phyloP scores from a whole-genome alignment of 306 rosid genomes.

The Senna siamea region DNA sequence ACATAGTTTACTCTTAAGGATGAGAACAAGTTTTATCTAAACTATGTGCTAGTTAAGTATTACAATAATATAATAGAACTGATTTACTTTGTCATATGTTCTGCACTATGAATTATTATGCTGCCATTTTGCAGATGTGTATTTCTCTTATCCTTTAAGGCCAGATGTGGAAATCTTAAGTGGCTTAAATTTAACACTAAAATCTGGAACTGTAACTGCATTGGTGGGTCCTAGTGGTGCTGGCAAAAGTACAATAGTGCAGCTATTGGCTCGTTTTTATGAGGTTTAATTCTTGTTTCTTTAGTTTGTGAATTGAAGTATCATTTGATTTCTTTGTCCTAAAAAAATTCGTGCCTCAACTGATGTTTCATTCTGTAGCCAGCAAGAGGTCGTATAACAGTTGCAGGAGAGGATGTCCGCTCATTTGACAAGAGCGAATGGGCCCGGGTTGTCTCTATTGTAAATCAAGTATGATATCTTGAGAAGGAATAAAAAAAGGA shows the following conservation, averaged over 20 bases:
- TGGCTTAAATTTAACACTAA: slow-evolving; percentile 73
- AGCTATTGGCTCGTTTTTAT: slow-evolving; percentile 89
- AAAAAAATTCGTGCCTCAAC: slow-evolving; percentile 30
- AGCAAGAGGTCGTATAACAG: slow-evolving; percentile 75
- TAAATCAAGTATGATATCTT: slow-evolving; percentile 71
- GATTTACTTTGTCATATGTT: slow-evolving; percentile 18
- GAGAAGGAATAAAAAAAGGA: not conserved
- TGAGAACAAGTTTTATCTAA: slow-evolving; percentile 2
- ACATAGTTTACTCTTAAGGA: not conserved
- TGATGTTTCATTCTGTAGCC: slow-evolving; percentile 62
- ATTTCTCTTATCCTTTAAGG: slow-evolving; percentile 91
- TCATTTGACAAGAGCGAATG: slow-evolving; percentile 96
- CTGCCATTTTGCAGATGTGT: slow-evolving; percentile 64
- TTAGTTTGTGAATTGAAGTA: slow-evolving; percentile 21
- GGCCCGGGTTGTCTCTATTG: slow-evolving; percentile 84
- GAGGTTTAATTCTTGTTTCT: slow-evolving; percentile 66
- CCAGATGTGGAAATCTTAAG: slow-evolving; percentile 72
- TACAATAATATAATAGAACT: slow-evolving; percentile 5
- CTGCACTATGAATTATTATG: slow-evolving; percentile 29
- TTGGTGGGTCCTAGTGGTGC: slow-evolving; percentile 92
- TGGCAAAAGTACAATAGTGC: slow-evolving; percentile 94
- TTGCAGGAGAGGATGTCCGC: slow-evolving; percentile 87
- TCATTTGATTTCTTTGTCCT: slow-evolving; percentile 30
- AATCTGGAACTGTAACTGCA: slow-evolving; percentile 91
- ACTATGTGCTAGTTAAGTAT: not conserved